These are phyloP conservation scores for Aspergillus puulaauensis DNA, from an alignment of 2,329 filamentous ascomycete species.

Conservation along the genomic window DNA sequence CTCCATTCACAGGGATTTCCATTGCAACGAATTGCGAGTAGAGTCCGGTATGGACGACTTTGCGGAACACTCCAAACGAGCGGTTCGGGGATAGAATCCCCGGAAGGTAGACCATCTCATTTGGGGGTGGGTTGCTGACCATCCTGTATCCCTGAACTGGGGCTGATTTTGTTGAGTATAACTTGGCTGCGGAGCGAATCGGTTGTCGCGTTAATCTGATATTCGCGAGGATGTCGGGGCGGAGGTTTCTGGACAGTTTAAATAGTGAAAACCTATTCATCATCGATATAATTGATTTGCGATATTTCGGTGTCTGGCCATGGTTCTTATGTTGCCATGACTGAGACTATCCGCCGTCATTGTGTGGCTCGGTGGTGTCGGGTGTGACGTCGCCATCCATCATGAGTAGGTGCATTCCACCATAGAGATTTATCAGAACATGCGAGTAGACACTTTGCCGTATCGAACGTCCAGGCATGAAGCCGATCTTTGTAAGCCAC, in stretches of 20 bases:
- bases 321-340: conserved; percentile 1
- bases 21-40: conserved; percentile 65
- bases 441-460: background rate
- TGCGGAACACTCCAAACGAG: conserved; percentile 62
- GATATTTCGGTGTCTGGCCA: background rate
- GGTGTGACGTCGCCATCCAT: conserved; percentile 1
- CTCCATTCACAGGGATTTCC: conserved; percentile 62
- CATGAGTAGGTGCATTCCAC: background rate
- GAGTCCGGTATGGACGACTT: conserved; percentile 62
- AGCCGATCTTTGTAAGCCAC: background rate
- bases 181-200: background rate
- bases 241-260: background rate
- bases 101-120: conserved; percentile 63
- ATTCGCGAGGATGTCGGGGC: background rate
- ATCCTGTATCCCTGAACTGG: conserved; percentile 7
- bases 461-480: background rate
- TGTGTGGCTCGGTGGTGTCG: background rate
- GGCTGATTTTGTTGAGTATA: background rate
- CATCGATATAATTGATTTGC: background rate
- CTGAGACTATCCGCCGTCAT: background rate
- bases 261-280: background rate
- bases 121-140: conserved; percentile 40
- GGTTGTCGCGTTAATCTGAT: background rate
- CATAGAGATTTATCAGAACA: background rate
- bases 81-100: conserved; percentile 54